Evolutionary conservation across 495 filamentous ascomycete genomes (phyloP).

Genomic region (Trichoderma reesei): DNA sequence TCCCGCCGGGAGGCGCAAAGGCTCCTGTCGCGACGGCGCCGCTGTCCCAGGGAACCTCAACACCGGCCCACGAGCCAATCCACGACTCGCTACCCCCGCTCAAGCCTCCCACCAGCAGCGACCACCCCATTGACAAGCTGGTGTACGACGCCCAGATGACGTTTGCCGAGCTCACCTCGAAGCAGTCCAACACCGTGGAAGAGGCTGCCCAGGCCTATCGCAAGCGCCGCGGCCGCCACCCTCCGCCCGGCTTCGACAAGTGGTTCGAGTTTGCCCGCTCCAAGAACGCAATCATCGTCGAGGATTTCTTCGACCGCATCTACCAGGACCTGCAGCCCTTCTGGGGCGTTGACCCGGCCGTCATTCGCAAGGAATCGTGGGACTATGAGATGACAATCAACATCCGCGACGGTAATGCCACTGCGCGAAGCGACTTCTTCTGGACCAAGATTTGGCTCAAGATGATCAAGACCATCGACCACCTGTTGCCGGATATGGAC

Average conservation of each 20-base stretch:
- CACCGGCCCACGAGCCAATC: not conserved
- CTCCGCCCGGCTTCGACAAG: constrained; percentile 59
- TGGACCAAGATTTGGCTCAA: constrained; percentile 52
- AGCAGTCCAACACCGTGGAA: constrained; percentile 40
- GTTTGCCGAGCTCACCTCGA: constrained; percentile 30
- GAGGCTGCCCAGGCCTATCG: constrained; percentile 54
- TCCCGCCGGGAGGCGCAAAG: not conserved
- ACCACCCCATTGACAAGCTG: constrained; percentile 40
- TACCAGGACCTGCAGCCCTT: constrained; percentile 62
- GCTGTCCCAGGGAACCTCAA: not conserved
- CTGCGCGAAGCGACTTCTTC: constrained; percentile 46
- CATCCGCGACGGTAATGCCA: constrained; percentile 47
- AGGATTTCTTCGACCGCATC: constrained; percentile 65
- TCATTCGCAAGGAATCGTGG: constrained; percentile 44
- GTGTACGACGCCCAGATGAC: constrained; percentile 33
- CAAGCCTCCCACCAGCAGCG: constrained; percentile 9
- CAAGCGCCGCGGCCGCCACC: constrained; percentile 53
- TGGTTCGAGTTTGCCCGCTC: constrained; percentile 61
- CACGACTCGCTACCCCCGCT: not conserved
- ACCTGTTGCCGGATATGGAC: constrained; percentile 61
- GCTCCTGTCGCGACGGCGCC: not conserved
- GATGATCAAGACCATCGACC: constrained; percentile 47
- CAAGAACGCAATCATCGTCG: constrained; percentile 50
- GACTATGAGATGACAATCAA: constrained; percentile 50
- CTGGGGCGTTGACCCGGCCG: constrained; percentile 50